Evolutionary conservation across 2,329 filamentous ascomycete species (phyloP), one percentile per base, ranked within the genome.

Genomic region (Colletotrichum filicis): DNA sequence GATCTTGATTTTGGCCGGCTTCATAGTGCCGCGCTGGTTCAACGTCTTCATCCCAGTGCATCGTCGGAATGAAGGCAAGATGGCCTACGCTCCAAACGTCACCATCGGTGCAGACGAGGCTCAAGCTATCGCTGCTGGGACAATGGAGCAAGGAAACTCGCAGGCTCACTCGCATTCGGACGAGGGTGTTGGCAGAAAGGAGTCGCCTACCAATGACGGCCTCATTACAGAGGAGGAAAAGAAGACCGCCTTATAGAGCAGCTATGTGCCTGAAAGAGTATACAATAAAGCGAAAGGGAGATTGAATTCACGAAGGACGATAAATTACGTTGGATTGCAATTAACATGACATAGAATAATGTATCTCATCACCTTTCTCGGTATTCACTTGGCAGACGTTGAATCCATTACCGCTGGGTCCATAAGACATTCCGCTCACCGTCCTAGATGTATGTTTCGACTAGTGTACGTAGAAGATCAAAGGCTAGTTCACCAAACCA

Each of bases 1-100:
- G 52, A 55, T 89, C 0, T 76, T 86, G 11, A 83, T 90, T 35
- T 78, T 86, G 2, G 64, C 85, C 1, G 88, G 87, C 6, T 84
- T 89, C 53, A 79, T 89, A 5, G 77, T 88, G 35, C 89, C 89
- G 3, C 82, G 87, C 11, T 91, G 88, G 79, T 89, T 87, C 75
- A 83, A 89, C 75, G 79, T 85, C 4, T 84, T 91, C 42, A 85
- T 91, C 42, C 88, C 88, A 0, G 76, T 82, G 0, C 76, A 82
- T 3, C 83, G 88, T 1, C 80, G 83, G 0, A 79, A 79, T 8
- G 88, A 90, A 66, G 88, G 87, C 9, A 83, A 79, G 67, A 75
- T 79, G 14, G 66, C 76, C 22, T 78, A 77, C 52, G 78, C 74
- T 1, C 74, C 76, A 2, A 53, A 64, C 16, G 30, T 74, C 2